Conservation (phyloP, 805 yeast genomes). For the Suhomyces sp. region DNA sequence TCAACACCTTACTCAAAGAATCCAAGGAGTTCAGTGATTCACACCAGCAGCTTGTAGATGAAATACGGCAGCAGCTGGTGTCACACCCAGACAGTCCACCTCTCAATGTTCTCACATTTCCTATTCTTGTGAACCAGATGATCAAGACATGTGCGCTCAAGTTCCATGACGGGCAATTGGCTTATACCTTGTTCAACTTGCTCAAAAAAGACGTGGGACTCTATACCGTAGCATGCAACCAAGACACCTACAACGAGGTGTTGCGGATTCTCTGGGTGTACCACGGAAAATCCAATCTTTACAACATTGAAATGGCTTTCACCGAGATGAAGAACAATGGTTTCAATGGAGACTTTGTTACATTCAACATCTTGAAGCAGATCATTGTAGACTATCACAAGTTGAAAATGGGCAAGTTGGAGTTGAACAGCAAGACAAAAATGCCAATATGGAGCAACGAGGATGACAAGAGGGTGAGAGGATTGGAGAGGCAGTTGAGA, state of each 20-base stretch:
- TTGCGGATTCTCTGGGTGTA: constrained; percentile 36
- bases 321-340: constrained; percentile 44
- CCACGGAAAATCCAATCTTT: constrained; percentile 34
- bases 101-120: constrained; percentile 34
- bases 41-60: constrained; percentile 19
- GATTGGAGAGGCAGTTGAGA: constrained; percentile 17
- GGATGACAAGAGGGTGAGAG: constrained; percentile 30
- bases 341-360: constrained; percentile 33
- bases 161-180: constrained; percentile 34
- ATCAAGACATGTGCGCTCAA: constrained; percentile 22
- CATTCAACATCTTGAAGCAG: constrained; percentile 34
- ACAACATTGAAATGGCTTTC: constrained; percentile 31
- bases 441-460: constrained; percentile 37
- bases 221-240: constrained; percentile 37
- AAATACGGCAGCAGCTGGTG: constrained; percentile 13
- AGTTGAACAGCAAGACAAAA: constrained; percentile 17
- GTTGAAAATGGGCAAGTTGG: constrained; percentile 29
- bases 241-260: constrained; percentile 40
- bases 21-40: constrained; percentile 11
- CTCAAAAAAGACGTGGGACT: constrained; percentile 31
- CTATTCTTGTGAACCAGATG: constrained; percentile 33
- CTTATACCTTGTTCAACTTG: constrained; percentile 34
- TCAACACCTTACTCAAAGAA: constrained; percentile 13
- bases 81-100: constrained; percentile 22
- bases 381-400: constrained; percentile 34